A percentile compares a stretch with the other conserved stretches of the same genome.
Conservation (phyloP, 164 flowering plant species). For the Pachysandra terminalis region DNA sequence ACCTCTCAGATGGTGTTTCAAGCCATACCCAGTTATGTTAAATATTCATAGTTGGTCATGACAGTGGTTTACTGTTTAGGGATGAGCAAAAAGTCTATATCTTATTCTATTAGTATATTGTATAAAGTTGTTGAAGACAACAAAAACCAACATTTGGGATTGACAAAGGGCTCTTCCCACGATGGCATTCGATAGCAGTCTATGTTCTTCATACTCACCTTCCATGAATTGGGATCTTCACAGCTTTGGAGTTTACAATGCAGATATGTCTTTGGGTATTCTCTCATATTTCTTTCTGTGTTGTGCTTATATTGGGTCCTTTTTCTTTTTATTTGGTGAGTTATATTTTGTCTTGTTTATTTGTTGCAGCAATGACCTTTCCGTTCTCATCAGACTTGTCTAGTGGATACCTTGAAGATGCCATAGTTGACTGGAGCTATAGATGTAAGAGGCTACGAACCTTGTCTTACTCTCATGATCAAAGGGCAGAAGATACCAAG, state of each 20-base stretch:
- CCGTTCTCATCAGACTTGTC: conserved; percentile 12
- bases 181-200: conserved; percentile 13
- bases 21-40: too few species aligned
- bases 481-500: conserved; percentile 3
- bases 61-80: too few species aligned
- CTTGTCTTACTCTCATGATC: conserved; percentile 6
- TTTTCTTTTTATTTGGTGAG: not conserved
- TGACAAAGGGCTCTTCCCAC: not conserved
- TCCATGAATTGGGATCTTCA: conserved; percentile 25
- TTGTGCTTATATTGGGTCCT: not conserved
- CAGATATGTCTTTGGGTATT: conserved; percentile 15
- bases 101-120: too few species aligned
- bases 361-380: conserved; percentile 8
- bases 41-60: too few species aligned
- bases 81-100: too few species aligned
- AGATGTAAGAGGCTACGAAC: conserved; percentile 19
- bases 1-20: not conserved
- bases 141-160: conserved; percentile 4
- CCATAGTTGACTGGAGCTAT: conserved; percentile 24
- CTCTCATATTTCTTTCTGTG: not conserved
- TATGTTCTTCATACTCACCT: conserved; percentile 1
- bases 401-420: conserved; percentile 37
- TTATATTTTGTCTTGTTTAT: not conserved
- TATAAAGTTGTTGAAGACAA: not conserved
- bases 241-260: conserved; percentile 15